Conservation (phyloP, 306 rosid genomes). For the Corylus heterophylla region DNA sequence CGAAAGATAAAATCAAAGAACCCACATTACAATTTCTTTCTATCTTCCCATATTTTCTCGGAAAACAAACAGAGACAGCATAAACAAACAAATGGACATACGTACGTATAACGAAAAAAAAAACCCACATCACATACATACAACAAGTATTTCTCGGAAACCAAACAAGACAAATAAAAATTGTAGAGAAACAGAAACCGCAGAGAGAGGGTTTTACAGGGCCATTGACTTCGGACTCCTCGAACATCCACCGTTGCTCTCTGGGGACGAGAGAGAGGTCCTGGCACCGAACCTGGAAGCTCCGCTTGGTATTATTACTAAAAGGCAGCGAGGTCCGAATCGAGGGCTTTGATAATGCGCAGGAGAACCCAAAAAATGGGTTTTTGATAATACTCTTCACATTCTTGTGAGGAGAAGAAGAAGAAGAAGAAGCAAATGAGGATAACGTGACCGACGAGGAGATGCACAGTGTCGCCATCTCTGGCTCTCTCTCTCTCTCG, state of each 20-base stretch:
- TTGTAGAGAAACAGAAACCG: neutral
- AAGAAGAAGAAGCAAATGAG: conserved; percentile 31
- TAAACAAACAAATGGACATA: neutral
- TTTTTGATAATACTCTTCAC: conserved; percentile 20
- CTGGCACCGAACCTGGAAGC: conserved; percentile 47
- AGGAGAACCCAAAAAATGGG: conserved; percentile 41
- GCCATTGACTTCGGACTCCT: conserved; percentile 76
- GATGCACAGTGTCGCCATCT: conserved; percentile 35
- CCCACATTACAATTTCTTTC: neutral
- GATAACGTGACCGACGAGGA: conserved; percentile 43
- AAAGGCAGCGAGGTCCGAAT: conserved; percentile 28
- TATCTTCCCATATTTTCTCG: conserved; percentile 7
- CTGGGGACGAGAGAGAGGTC: conserved; percentile 43
- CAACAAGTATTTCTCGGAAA: neutral
- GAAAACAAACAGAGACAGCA: conserved; percentile 12
- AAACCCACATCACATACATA: neutral
- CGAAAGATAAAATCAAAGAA: neutral
- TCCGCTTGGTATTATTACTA: conserved; percentile 13
- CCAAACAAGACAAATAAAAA: neutral
- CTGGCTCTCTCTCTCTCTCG: conserved; percentile 1
- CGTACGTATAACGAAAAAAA: neutral
- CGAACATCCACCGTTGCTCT: conserved; percentile 72
- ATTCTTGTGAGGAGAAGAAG: no score
- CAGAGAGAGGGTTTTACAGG: conserved; percentile 45
- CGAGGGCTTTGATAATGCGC: conserved; percentile 40